These are phyloP conservation scores for Epithele typhae DNA, from an alignment of 768 basidiomycete genomes.

Conservation along the genomic window DNA sequence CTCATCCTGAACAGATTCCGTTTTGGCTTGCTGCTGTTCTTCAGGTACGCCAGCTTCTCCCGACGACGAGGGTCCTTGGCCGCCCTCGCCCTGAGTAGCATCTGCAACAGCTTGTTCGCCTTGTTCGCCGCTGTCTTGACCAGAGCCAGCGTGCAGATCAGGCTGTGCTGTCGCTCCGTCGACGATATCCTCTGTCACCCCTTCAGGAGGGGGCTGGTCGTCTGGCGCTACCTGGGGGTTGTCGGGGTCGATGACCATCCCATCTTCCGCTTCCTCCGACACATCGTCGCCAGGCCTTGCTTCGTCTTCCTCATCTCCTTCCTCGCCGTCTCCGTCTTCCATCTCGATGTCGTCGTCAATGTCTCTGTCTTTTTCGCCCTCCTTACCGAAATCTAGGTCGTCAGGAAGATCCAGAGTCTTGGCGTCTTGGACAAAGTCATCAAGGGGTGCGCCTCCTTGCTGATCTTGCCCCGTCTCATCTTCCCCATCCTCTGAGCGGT, in stretches of 20 bases:
- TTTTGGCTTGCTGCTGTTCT: constrained; percentile 7
- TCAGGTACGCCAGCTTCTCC: constrained; percentile 1
- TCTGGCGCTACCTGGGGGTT: constrained; percentile 27
- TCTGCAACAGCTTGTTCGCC: constrained; percentile 11
- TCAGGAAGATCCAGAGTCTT: constrained; percentile 89
- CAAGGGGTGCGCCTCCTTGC: constrained; percentile 61
- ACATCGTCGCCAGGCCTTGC: constrained; percentile 28
- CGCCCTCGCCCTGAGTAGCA: constrained; percentile 5
- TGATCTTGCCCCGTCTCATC: constrained; percentile 35
- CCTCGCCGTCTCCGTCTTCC: constrained; percentile 22
- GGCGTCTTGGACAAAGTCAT: constrained; percentile 73
- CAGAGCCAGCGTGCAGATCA: constrained; percentile 32
- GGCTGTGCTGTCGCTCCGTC: constrained; percentile 30
- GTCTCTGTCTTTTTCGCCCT: constrained; percentile 4
- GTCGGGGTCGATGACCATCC: constrained; percentile 25
- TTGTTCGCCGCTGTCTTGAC: constrained; percentile 11
- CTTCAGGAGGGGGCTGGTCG: constrained; percentile 38
- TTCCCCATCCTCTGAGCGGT: constrained; percentile 18
- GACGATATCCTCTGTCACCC: constrained; percentile 38
- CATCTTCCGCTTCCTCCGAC: constrained; percentile 19
- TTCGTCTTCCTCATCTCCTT: constrained; percentile 27
- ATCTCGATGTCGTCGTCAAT: constrained; percentile 23
- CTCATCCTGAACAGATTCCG: too few species aligned
- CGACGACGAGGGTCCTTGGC: constrained; percentile 3
- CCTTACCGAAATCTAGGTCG: constrained; percentile 57